Evolutionary conservation across 192 early-diverging fungal genomes (phyloP).

Genomic region (Cladochytrium replicatum): DNA sequence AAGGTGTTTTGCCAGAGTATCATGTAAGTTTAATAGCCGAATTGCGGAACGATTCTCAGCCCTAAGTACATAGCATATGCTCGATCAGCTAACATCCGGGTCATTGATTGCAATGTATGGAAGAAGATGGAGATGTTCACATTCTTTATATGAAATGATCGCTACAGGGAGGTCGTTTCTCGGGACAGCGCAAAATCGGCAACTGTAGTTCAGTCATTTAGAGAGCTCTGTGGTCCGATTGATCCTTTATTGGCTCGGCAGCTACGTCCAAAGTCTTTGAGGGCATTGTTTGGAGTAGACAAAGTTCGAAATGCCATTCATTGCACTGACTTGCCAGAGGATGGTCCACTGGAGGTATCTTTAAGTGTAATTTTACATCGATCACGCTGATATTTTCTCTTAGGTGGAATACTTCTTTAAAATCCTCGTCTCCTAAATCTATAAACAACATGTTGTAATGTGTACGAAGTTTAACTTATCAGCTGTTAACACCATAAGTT

Average conservation of each 20-base stretch:
- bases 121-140: slow-evolving; percentile 2
- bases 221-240: slow-evolving; percentile 37
- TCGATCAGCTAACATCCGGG: slow-evolving; percentile 43
- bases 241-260: slow-evolving; percentile 37
- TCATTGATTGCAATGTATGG: slow-evolving; percentile 36
- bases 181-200: slow-evolving; percentile 11
- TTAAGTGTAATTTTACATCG: too few species aligned
- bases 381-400: background rate
- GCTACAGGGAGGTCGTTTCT: background rate
- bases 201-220: slow-evolving; percentile 32
- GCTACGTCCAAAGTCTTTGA: slow-evolving; percentile 34
- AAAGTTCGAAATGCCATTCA: slow-evolving; percentile 46
- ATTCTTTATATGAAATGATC: slow-evolving; percentile 6
- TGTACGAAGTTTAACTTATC: too few species aligned
- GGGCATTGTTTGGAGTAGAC: slow-evolving; percentile 39
- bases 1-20: slow-evolving; percentile 49
- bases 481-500: too few species aligned
- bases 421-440: too few species aligned
- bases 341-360: slow-evolving; percentile 43
- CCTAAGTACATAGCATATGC: slow-evolving; percentile 17
- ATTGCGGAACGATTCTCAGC: background rate
- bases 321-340: slow-evolving; percentile 48
- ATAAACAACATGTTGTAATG: too few species aligned
- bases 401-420: slow-evolving; percentile 19
- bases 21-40: slow-evolving; percentile 21